These are phyloP conservation scores for Lachnellula cervina DNA, from an alignment of 2,329 filamentous ascomycete genomes.

Conservation along the genomic window DNA sequence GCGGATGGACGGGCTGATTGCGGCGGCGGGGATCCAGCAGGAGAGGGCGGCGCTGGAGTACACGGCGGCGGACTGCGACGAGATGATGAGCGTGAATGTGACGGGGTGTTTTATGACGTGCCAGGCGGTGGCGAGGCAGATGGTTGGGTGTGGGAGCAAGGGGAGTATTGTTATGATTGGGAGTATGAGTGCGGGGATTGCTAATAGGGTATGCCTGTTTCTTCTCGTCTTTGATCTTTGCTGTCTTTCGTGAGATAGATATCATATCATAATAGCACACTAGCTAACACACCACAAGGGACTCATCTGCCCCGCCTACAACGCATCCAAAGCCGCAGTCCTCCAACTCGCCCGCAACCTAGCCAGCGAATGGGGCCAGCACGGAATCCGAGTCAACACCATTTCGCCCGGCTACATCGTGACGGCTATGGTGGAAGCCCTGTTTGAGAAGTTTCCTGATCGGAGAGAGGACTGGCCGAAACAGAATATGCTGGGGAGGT, in stretches of 20 bases:
- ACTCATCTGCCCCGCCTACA: slow-evolving; percentile 61
- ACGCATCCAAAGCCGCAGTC: slow-evolving; percentile 70
- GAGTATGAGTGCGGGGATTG: slow-evolving; percentile 65
- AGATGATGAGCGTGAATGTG: slow-evolving; percentile 80
- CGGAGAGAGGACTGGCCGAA: slow-evolving; percentile 64
- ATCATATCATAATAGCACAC: not conserved
- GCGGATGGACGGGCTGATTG: slow-evolving; percentile 73
- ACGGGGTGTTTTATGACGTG: slow-evolving; percentile 84
- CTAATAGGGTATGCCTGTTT: slow-evolving; percentile 54
- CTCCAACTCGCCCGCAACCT: slow-evolving; percentile 67
- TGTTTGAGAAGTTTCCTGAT: slow-evolving; percentile 74
- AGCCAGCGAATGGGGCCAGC: slow-evolving; percentile 64
- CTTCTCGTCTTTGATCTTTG: too few relatives aligned
- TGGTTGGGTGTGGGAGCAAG: slow-evolving; percentile 52
- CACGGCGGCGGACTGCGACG: slow-evolving; percentile 65
- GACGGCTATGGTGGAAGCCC: slow-evolving; percentile 75
- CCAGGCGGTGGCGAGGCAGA: slow-evolving; percentile 78
- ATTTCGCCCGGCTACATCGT: slow-evolving; percentile 77
- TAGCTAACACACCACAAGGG: slow-evolving; percentile 40
- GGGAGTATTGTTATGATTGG: slow-evolving; percentile 64
- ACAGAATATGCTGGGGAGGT: slow-evolving; percentile 76
- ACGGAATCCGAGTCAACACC: slow-evolving; percentile 72
- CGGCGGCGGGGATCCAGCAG: slow-evolving; percentile 69
- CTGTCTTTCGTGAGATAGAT: not conserved
- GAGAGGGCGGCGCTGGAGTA: slow-evolving; percentile 82